These are phyloP conservation scores for Solanum tacnaense DNA, from an alignment of 257 asterid species.

Conservation along the genomic window DNA sequence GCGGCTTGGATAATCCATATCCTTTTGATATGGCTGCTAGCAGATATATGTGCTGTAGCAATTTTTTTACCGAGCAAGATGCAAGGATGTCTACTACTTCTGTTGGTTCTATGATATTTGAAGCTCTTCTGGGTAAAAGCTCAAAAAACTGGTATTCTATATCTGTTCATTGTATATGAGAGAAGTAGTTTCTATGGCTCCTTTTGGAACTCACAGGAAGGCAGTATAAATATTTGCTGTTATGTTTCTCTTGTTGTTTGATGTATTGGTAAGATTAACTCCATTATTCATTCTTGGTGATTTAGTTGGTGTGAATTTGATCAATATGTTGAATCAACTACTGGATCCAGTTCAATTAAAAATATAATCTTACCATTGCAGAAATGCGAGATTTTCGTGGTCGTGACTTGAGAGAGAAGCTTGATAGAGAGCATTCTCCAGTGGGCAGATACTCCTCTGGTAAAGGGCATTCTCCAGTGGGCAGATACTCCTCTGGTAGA, in stretches of 20 bases:
- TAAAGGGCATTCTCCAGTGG: constrained; percentile 57
- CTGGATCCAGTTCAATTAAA: neutral
- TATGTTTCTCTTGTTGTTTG: constrained; percentile 46
- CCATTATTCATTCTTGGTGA: constrained; percentile 14
- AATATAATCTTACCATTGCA: constrained; percentile 20
- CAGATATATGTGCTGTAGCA: constrained; percentile 32
- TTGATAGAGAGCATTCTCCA: constrained; percentile 65
- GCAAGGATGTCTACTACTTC: constrained; percentile 36
- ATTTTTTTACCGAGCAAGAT: constrained; percentile 29
- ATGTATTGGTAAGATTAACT: constrained; percentile 59
- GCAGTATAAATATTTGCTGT: constrained; percentile 49
- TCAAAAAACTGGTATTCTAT: constrained; percentile 37
- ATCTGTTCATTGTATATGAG: constrained; percentile 36
- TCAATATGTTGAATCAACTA: constrained; percentile 3
- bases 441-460: constrained; percentile 27
- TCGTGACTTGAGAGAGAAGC: constrained; percentile 79
- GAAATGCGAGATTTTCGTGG: constrained; percentile 59
- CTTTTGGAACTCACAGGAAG: constrained; percentile 55
- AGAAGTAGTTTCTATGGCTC: constrained; percentile 49
- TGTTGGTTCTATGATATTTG: constrained; percentile 48
- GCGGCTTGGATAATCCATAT: constrained; percentile 22
- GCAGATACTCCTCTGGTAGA: constrained; percentile 29
- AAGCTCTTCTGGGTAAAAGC: constrained; percentile 36
- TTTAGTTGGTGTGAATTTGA: constrained; percentile 8
- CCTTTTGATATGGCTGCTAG: constrained; percentile 23